Percentiles rank a stretch among this genome's conserved stretches.
These are phyloP conservation scores for Paraleonurus japonicus DNA, from an alignment of 257 asterid species.

Conservation along the genomic window DNA sequence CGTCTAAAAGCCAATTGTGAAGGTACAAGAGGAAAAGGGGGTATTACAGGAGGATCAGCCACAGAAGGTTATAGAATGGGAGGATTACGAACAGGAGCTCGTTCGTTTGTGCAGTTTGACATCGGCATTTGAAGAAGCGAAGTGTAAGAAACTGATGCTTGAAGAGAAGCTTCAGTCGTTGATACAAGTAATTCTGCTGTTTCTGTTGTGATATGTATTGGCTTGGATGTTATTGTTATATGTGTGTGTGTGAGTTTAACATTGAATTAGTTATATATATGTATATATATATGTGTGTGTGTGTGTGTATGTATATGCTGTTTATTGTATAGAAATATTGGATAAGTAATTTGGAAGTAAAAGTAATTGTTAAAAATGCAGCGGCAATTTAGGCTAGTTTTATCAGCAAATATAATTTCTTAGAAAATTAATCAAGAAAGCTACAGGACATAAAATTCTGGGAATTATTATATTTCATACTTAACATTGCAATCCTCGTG, in stretches of 20 bases:
- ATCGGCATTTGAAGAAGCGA: constrained; percentile 70
- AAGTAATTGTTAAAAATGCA: constrained; percentile 2
- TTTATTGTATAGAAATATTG: neutral
- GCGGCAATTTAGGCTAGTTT: neutral
- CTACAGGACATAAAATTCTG: neutral
- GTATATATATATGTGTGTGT: neutral
- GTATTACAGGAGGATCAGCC: constrained; percentile 35
- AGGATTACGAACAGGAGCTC: constrained; percentile 86
- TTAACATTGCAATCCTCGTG: neutral
- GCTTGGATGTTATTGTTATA: neutral
- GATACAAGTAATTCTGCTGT: constrained; percentile 45
- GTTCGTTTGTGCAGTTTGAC: constrained; percentile 81
- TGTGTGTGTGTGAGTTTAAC: neutral
- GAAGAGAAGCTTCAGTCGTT: constrained; percentile 58
- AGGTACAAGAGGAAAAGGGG: constrained; percentile 36
- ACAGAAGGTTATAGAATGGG: constrained; percentile 68
- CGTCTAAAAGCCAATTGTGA: constrained; percentile 47
- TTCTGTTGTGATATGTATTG: neutral
- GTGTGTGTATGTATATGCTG: neutral
- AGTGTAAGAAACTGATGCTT: constrained; percentile 50
- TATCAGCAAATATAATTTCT: neutral
- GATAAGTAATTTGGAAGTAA: neutral
- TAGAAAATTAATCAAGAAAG: neutral
- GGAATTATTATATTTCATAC: neutral
- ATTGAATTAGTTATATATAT: neutral